Evolutionary conservation across 495 filamentous ascomycete species (phyloP).

Genomic region (Xylaria longipes): DNA sequence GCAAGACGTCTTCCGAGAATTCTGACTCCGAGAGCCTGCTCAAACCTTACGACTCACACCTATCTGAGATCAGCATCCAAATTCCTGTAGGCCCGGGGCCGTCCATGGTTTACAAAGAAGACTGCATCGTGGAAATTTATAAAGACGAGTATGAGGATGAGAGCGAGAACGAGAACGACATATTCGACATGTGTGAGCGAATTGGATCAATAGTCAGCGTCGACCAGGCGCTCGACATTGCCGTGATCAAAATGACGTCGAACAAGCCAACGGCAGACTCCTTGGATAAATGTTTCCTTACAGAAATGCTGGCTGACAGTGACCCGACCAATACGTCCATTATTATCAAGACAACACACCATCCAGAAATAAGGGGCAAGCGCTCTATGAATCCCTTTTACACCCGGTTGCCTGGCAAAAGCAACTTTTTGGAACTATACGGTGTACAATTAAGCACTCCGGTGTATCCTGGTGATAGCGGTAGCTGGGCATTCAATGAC

Average conservation of each 20-base stretch:
- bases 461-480: constrained; percentile 2
- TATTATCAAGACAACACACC: constrained; percentile 1
- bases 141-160: background rate
- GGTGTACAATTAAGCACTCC: constrained; percentile 8
- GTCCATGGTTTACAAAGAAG: background rate
- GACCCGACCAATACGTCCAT: constrained; percentile 5
- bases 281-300: background rate
- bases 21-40: constrained; percentile 15
- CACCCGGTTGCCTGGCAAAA: constrained; percentile 12
- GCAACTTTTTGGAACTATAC: constrained; percentile 10
- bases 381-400: constrained; percentile 14
- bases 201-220: constrained; percentile 14
- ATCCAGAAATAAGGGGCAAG: constrained; percentile 1
- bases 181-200: background rate
- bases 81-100: background rate
- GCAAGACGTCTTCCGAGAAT: constrained; percentile 16
- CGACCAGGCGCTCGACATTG: constrained; percentile 10
- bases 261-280: too few species aligned
- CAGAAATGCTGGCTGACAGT: background rate
- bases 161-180: background rate
- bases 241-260: constrained; percentile 7
- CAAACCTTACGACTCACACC: constrained; percentile 6
- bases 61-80: constrained; percentile 7
- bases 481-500: constrained; percentile 15
- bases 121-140: background rate